These are phyloP conservation scores for Ophioceras dolichostomum DNA, from an alignment of 2,329 filamentous ascomycete species.

Conservation along the genomic window DNA sequence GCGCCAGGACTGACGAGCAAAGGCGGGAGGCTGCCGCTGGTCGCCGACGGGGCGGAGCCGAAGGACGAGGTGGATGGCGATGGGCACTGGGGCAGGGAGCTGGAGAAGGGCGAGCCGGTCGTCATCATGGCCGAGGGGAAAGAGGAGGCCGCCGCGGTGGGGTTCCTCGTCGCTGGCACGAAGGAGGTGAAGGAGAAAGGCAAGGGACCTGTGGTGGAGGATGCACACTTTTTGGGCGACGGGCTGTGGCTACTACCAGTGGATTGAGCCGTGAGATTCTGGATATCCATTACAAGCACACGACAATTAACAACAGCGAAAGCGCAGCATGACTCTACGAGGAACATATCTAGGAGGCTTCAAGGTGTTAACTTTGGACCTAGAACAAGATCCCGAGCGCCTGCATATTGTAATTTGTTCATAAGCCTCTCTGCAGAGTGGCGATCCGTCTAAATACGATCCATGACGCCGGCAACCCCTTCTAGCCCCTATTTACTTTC, in stretches of 20 bases:
- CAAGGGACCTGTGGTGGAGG: slow-evolving; percentile 89
- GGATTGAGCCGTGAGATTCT: too few species aligned
- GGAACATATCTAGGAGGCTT: too few species aligned
- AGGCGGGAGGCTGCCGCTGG: slow-evolving; percentile 65
- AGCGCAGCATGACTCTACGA: too few species aligned
- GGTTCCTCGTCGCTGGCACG: slow-evolving; percentile 71
- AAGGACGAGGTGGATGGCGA: slow-evolving; percentile 33
- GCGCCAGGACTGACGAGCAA: slow-evolving; percentile 79
- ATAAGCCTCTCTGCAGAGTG: too few species aligned
- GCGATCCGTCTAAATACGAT: too few species aligned
- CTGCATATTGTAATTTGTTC: too few species aligned
- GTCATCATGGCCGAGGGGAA: slow-evolving; percentile 91
- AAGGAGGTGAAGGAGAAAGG: slow-evolving; percentile 88
- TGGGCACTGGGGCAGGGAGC: slow-evolving; percentile 49
- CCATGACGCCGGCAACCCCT: too few species aligned
- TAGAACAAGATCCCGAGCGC: too few species aligned
- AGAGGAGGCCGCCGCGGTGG: slow-evolving; percentile 79
- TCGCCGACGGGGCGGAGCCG: slow-evolving; percentile 12
- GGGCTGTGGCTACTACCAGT: slow-evolving; percentile 68
- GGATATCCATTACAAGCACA: too few species aligned
- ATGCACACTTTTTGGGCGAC: slow-evolving; percentile 87
- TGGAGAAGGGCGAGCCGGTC: slow-evolving; percentile 73
- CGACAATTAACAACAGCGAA: too few species aligned
- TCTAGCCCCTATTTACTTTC: too few species aligned
- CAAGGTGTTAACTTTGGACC: too few species aligned